Percentiles rank a stretch among this genome's conserved stretches.
Evolutionary conservation across 2,329 filamentous ascomycete species (phyloP).

Genomic region (Stachybotrys chartarum): DNA sequence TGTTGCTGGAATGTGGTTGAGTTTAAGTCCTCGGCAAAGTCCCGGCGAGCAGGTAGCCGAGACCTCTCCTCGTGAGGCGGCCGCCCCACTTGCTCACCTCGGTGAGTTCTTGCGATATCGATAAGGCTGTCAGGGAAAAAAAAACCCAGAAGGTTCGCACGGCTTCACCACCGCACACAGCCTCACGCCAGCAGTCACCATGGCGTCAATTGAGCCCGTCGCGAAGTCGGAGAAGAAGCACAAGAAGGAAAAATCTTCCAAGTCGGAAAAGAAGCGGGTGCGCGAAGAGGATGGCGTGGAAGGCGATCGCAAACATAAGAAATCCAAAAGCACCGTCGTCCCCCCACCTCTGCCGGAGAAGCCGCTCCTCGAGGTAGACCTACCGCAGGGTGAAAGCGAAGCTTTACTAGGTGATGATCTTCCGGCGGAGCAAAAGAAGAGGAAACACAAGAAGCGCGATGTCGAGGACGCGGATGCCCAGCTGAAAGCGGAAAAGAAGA

Average conservation of each 20-base stretch:
- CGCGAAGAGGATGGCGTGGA: constrained; percentile 34
- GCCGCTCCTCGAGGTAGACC: not conserved
- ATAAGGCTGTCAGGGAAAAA: constrained; percentile 1
- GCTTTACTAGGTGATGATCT: not conserved
- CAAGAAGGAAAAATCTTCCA: constrained; percentile 25
- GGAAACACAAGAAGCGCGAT: constrained; percentile 17
- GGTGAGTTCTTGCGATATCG: not conserved
- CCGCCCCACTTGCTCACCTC: no score
- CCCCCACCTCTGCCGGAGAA: constrained; percentile 7
- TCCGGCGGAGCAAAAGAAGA: constrained; percentile 20
- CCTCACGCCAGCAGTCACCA: constrained; percentile 11
- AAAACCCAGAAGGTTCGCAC: constrained; percentile 1
- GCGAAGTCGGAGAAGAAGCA: constrained; percentile 31
- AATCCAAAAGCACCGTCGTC: constrained; percentile 35
- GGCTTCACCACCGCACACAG: constrained; percentile 3
- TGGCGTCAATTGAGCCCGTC: constrained; percentile 23
- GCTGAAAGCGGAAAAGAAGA: constrained; percentile 16
- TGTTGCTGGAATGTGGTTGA: no score
- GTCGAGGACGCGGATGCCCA: constrained; percentile 8
- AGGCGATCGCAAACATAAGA: constrained; percentile 41
- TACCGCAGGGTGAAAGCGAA: not conserved
- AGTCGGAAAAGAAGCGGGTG: constrained; percentile 35
- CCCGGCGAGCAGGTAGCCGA: no score
- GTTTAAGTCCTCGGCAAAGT: no score
- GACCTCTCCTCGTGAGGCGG: no score